Conservation (phyloP, 257 asterid genomes). For the Knoxia roxburghii region DNA sequence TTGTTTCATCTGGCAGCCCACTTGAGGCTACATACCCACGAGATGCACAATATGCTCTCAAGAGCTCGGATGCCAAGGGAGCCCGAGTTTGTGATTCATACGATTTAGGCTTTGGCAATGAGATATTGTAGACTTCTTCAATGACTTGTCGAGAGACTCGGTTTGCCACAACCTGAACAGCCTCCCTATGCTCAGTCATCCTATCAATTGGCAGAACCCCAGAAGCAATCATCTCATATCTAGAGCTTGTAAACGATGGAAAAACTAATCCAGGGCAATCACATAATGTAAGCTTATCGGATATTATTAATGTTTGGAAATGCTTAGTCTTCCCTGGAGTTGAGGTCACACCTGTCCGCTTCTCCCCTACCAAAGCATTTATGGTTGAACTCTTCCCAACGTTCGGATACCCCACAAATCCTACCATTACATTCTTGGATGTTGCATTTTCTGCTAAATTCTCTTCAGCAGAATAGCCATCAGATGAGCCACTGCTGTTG, state of each 20-base stretch:
- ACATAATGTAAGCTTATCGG: constrained; percentile 82
- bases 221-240: constrained; percentile 93
- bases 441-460: constrained; percentile 13
- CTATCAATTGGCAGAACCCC: constrained; percentile 93
- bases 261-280: constrained; percentile 98
- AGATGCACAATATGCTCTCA: constrained; percentile 78
- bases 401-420: constrained; percentile 97
- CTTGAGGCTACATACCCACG: constrained; percentile 90
- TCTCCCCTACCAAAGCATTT: constrained; percentile 93
- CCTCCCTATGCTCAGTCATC: constrained; percentile 86
- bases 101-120: constrained; percentile 80
- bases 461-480: constrained; percentile 27
- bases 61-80: constrained; percentile 66
- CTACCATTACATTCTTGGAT: constrained; percentile 55
- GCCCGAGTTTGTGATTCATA: constrained; percentile 70
- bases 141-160: constrained; percentile 66
- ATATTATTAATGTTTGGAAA: constrained; percentile 88
- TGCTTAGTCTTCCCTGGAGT: constrained; percentile 99
- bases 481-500: constrained; percentile 15
- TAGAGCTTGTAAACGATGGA: constrained; percentile 97
- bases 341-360: constrained; percentile 93
- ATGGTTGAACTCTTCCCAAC: constrained; percentile 99
- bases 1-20: constrained; percentile 93
- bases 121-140: constrained; percentile 65
- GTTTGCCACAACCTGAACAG: constrained; percentile 87